Percentiles rank a stretch among this genome's conserved stretches.
These are phyloP conservation scores for Glycine latifolia DNA, from an alignment of 306 rosid species.

Conservation along the genomic window DNA sequence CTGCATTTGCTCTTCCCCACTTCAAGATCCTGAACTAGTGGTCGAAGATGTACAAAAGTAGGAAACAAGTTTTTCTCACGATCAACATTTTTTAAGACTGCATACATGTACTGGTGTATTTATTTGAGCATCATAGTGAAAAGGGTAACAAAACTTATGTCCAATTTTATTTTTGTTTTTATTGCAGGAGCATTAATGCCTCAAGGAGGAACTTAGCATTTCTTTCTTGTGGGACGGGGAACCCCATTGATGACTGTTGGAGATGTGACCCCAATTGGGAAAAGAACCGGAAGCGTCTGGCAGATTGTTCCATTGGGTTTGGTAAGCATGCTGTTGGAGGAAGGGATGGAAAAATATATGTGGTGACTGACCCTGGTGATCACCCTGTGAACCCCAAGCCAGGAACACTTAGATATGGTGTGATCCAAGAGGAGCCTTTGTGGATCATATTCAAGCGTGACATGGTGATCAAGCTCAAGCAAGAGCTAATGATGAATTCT, in stretches of 20 bases:
- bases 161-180: not conserved
- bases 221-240: slow-evolving; percentile 78
- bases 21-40: slow-evolving; percentile 67
- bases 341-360: slow-evolving; percentile 74
- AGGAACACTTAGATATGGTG: slow-evolving; percentile 80
- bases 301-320: slow-evolving; percentile 86
- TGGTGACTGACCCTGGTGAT: slow-evolving; percentile 72
- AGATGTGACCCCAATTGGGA: slow-evolving; percentile 85
- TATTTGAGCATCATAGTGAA: slow-evolving; percentile 1
- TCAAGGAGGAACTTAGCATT: slow-evolving; percentile 72
- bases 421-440: slow-evolving; percentile 76
- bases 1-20: slow-evolving; percentile 64
- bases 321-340: slow-evolving; percentile 91
- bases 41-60: slow-evolving; percentile 76
- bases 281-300: slow-evolving; percentile 69
- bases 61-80: not conserved
- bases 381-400: slow-evolving; percentile 81
- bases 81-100: not conserved
- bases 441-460: slow-evolving; percentile 83
- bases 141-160: not conserved
- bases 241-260: slow-evolving; percentile 98
- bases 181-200: slow-evolving; percentile 73
- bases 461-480: slow-evolving; percentile 76
- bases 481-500: slow-evolving; percentile 85
- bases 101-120: not conserved